Evolutionary conservation across 352 stramenopile species (phyloP), one percentile per base, ranked within the genome.

Genomic region (Phytophthora fragariae): DNA sequence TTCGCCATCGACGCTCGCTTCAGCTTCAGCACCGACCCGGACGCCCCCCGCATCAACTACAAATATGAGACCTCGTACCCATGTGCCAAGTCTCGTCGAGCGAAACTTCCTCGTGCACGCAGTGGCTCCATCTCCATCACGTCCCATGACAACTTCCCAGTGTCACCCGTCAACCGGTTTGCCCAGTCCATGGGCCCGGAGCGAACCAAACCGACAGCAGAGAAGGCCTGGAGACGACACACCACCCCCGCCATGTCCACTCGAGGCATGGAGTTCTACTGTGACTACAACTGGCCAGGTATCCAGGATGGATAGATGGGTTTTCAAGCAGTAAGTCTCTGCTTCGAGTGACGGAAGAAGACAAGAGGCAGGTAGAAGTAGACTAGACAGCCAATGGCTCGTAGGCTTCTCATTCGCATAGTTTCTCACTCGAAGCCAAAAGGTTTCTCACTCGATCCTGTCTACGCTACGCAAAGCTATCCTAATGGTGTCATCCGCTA

Each of bases 1-100:
- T 71, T 72, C 35, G 75, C 57, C 31, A 46, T 79, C 44, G 75
- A 81, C 54, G 75, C 75, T 12, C 70, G 65, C 24, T 73, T 71
- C 62, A 76, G 66, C 61, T 10, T 76, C 10, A 69, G 53, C 63
- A 74, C 6, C 12, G 59, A 79, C 10, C 50, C 15, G 12, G 62
- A 62, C 33, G 55, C 47, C 35, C 35, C 35, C 7, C 5, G 47
- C 35, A 29, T 29, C n/a, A 65, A 2, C 21, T 60, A 6, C 31
- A 17, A 68, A 11, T 55, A 8, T 4, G 47, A 62, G 33, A 5
- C 14, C 19, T 39, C 61, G 21, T 31, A 57, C 21, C 24, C 52
- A 21, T 37, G 11, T 11, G 33, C 31, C 63, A 69, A 64, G 44
- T 69, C 46, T 55, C 14, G 41, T 19, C 46, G 53, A 37, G 44